Evolutionary conservation across 805 yeast species (phyloP).

Genomic region (Metschnikowia proteae): DNA sequence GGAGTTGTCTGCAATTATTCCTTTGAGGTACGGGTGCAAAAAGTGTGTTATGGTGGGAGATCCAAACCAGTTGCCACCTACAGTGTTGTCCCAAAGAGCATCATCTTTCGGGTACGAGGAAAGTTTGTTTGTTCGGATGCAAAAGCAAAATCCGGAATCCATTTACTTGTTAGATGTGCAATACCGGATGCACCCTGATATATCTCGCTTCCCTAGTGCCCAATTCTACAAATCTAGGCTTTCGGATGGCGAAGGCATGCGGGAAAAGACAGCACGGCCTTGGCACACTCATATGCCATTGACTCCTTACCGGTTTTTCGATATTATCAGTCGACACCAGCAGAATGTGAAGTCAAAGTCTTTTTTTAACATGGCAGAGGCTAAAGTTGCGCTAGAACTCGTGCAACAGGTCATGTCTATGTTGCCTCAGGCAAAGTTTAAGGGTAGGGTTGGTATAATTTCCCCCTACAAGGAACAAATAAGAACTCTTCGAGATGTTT

Average conservation of each 20-base stretch:
- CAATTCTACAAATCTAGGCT: slow-evolving; percentile 75
- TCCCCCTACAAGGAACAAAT: slow-evolving; percentile 95
- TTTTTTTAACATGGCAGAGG: slow-evolving; percentile 66
- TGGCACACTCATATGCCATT: slow-evolving; percentile 68
- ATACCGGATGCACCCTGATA: slow-evolving; percentile 96
- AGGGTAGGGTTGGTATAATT: slow-evolving; percentile 80
- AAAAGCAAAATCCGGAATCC: slow-evolving; percentile 53
- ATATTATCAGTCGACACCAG: slow-evolving; percentile 58
- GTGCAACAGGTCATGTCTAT: slow-evolving; percentile 46
- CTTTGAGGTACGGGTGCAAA: slow-evolving; percentile 84
- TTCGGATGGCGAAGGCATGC: slow-evolving; percentile 77
- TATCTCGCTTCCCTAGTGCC: slow-evolving; percentile 78
- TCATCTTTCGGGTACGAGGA: slow-evolving; percentile 79
- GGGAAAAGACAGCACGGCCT: slow-evolving; percentile 50
- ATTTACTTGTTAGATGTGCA: slow-evolving; percentile 82
- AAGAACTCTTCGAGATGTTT: slow-evolving; percentile 50
- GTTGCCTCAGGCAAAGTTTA: slow-evolving; percentile 51
- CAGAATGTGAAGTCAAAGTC: slow-evolving; percentile 66
- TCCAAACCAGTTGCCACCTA: slow-evolving; percentile 96
- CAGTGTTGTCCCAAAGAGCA: slow-evolving; percentile 88
- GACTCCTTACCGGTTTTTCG: slow-evolving; percentile 77
- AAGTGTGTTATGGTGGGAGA: slow-evolving; percentile 97
- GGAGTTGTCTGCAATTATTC: slow-evolving; percentile 86
- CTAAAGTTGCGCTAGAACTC: slow-evolving; percentile 66
- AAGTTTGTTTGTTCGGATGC: slow-evolving; percentile 92